These are phyloP conservation scores for Adiantum capillusveneris DNA, from an alignment of 75 land plant genomes.

Conservation along the genomic window DNA sequence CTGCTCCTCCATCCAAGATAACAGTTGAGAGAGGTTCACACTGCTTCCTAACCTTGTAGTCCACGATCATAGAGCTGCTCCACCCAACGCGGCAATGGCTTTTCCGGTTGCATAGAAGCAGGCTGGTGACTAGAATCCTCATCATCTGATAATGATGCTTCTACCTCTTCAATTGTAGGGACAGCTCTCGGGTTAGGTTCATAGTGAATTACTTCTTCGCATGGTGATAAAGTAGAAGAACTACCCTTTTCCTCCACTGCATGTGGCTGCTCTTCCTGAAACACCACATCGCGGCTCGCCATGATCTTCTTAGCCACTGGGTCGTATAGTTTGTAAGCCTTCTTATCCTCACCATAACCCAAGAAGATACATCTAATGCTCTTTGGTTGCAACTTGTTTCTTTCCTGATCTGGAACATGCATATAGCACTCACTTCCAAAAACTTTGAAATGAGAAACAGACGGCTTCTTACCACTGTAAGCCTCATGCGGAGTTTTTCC, in stretches of 20 bases:
- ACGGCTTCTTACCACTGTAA: slow-evolving; percentile 11
- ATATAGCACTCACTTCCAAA: slow-evolving; percentile 18
- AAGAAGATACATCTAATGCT: slow-evolving; percentile 15
- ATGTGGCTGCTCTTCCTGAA: slow-evolving; percentile 13
- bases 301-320: slow-evolving; percentile 16
- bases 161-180: too few relatives aligned
- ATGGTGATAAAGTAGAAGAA: too few relatives aligned
- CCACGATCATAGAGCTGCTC: too few relatives aligned
- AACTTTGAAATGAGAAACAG: slow-evolving; percentile 8
- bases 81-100: too few relatives aligned
- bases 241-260: neutral
- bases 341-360: slow-evolving; percentile 17
- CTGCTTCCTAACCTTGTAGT: too few relatives aligned
- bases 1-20: too few relatives aligned
- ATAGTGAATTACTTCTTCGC: too few relatives aligned
- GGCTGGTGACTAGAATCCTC: too few relatives aligned
- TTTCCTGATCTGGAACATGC: slow-evolving; percentile 18
- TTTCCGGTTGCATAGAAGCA: too few relatives aligned
- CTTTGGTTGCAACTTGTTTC: slow-evolving; percentile 16
- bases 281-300: slow-evolving; percentile 23
- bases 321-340: slow-evolving; percentile 22
- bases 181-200: too few relatives aligned
- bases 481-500: slow-evolving; percentile 2
- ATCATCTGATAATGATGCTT: too few relatives aligned
- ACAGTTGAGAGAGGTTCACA: too few relatives aligned